phyloP scores from a whole-genome alignment of 169 alveolate genomes.

The Babesia caballi region DNA sequence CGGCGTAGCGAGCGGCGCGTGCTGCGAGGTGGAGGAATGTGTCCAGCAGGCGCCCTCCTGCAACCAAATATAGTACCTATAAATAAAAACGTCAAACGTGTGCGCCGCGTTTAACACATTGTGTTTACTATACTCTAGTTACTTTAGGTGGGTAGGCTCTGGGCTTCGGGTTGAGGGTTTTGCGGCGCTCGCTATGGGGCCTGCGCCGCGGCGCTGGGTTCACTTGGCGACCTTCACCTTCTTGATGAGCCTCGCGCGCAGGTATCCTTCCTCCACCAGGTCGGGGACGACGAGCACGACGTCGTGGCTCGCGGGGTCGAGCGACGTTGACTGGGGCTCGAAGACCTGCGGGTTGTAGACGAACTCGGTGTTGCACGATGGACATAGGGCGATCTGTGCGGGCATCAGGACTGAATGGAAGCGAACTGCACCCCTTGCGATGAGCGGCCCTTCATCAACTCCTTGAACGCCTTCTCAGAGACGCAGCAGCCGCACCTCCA shows the following conservation, averaged over 20 bases:
- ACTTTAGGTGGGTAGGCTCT: too few relatives aligned
- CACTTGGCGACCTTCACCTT: not conserved
- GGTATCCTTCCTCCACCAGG: constrained; percentile 28
- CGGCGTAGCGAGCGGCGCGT: too few relatives aligned
- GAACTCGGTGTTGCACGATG: constrained; percentile 42
- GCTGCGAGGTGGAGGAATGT: too few relatives aligned
- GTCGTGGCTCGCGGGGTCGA: constrained; percentile 26
- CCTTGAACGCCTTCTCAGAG: constrained; percentile 70
- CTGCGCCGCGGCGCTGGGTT: too few relatives aligned
- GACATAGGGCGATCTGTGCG: constrained; percentile 23
- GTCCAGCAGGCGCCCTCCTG: too few relatives aligned
- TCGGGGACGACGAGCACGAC: constrained; percentile 62
- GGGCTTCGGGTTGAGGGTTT: too few relatives aligned
- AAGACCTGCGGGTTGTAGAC: constrained; percentile 43
- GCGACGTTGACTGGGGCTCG: constrained; percentile 17
- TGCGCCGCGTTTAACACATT: too few relatives aligned
- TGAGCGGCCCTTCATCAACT: constrained; percentile 22
- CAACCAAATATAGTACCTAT: too few relatives aligned
- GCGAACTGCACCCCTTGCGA: constrained; percentile 1
- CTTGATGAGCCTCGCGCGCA: constrained; percentile 42
- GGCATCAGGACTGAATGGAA: not conserved
- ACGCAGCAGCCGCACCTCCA: constrained; percentile 75
- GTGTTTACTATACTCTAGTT: too few relatives aligned
- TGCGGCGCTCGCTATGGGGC: too few relatives aligned
- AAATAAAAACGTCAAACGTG: too few relatives aligned